Evolutionary conservation across 2,329 filamentous ascomycete species (phyloP).

Genomic region (Mycosphaerelloides madeirae): DNA sequence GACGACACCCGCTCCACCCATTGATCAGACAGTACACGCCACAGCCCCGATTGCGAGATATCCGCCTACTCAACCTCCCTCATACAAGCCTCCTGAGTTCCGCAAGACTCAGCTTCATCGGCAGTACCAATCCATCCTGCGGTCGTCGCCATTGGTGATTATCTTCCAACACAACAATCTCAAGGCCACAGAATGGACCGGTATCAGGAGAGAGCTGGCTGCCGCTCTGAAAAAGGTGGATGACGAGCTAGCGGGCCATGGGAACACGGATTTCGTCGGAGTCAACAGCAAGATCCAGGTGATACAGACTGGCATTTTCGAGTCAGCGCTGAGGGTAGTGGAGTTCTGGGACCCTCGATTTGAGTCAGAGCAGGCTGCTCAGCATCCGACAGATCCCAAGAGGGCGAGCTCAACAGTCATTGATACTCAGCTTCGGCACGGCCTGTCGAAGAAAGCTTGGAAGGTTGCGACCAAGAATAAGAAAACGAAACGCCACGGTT

Average conservation of each 20-base stretch:
- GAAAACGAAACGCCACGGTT: conserved; percentile 42
- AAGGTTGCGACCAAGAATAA: conserved; percentile 42
- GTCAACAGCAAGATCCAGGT: conserved; percentile 64
- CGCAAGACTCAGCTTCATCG: conserved; percentile 86
- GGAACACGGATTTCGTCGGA: conserved; percentile 50
- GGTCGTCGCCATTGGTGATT: conserved; percentile 77
- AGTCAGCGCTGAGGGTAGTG: conserved; percentile 74
- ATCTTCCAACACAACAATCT: conserved; percentile 81
- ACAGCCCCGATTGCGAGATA: conserved; percentile 44
- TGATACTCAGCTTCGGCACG: conserved; percentile 44
- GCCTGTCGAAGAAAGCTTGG: conserved; percentile 54
- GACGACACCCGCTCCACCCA: conserved; percentile 50
- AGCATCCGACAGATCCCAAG: conserved; percentile 1
- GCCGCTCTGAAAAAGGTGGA: conserved; percentile 61
- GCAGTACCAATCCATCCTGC: conserved; percentile 81
- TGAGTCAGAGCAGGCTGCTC: conserved; percentile 7
- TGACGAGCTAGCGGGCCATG: conserved; percentile 54
- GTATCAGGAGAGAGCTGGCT: conserved; percentile 64
- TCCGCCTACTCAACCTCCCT: conserved; percentile 72
- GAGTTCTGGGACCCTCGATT: conserved; percentile 63
- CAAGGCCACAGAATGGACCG: conserved; percentile 68
- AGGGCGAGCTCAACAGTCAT: conserved; percentile 31
- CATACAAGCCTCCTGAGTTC: conserved; percentile 76
- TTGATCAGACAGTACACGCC: conserved; percentile 45
- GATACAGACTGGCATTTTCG: conserved; percentile 83